Evolutionary conservation across 108 stramenopile genomes (phyloP), one percentile per base, ranked within the genome.

Genomic region (Discostella stelligeroides): DNA sequence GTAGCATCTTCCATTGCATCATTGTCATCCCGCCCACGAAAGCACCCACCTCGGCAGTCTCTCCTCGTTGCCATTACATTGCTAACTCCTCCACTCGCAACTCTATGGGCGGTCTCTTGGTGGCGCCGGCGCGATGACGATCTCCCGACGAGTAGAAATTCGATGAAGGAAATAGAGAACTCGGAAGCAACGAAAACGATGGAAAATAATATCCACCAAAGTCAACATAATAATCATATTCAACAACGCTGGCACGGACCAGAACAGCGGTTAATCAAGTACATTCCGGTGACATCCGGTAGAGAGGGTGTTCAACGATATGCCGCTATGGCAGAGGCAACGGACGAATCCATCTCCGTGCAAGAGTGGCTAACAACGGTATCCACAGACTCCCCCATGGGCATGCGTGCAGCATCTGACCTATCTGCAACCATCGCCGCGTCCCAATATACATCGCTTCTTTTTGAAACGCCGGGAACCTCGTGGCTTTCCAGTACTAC

Each of bases 401-500:
- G 79, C 2, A 58, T 41, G 27, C 18, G 40, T 10, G 79, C 79
- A 17, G 60, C 72, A 21, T 54, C 28, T 14, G 71, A 73, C 30
- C 21, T 82, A 21, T 67, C 76, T 7, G 0, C 45, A 12, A 60
- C 70, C 20, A 68, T 82, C 41, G 72, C 76, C 1, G 56, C 76
- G 14, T 82, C 72, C 9, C 57, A 55, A 11, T 82, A 76, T 46
- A 54, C 34, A 23, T 72, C 75, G 1, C 27, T 82, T 45, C 37
- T 77, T 12, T 82, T 82, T 42, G 81, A 82, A 57, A 54, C 50
- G 11, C 65, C 71, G 25, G 81, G 81, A n/a, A 37, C 60, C 7
- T 67, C 75, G 10, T 73, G 64, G 59, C 3, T 10, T 12, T 45
- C 4, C 55, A 77, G 51, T 47, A 43, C 41, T 8, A 24, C 1